Conservation (phyloP, 495 filamentous ascomycete genomes). For the Cladorrhinum samala region DNA sequence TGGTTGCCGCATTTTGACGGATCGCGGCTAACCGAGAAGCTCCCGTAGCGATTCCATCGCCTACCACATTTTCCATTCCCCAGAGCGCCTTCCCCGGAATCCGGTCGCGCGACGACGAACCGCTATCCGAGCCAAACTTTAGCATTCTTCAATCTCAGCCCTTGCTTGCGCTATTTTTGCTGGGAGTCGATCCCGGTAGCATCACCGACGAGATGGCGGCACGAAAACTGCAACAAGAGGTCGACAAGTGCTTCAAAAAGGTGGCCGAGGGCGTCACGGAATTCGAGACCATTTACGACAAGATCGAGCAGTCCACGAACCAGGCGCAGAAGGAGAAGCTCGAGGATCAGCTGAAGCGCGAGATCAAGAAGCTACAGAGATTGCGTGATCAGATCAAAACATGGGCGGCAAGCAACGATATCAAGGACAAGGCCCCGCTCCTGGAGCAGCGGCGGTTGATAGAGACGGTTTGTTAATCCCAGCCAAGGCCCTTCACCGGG, state of each 20-base stretch:
- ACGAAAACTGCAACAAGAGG: constrained; percentile 92
- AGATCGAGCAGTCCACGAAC: constrained; percentile 85
- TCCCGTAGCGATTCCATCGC: neutral
- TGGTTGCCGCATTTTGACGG: constrained; percentile 3
- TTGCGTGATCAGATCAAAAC: constrained; percentile 98
- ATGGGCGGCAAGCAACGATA: constrained; percentile 94
- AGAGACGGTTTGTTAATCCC: constrained; percentile 68
- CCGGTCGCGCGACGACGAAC: constrained; percentile 5
- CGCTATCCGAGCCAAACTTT: neutral
- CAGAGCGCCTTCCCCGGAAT: neutral
- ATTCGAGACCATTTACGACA: constrained; percentile 92
- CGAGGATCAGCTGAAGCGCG: constrained; percentile 93
- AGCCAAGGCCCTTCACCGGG: neutral
- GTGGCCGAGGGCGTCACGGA: constrained; percentile 84
- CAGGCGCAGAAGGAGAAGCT: constrained; percentile 95
- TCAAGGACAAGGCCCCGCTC: constrained; percentile 96
- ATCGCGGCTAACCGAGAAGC: constrained; percentile 1
- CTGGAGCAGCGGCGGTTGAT: constrained; percentile 90
- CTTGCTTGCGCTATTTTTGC: neutral
- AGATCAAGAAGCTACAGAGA: constrained; percentile 99
- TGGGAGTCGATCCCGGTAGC: neutral
- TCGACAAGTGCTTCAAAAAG: constrained; percentile 98
- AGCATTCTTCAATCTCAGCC: neutral
- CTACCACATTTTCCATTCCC: neutral
- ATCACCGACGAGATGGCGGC: constrained; percentile 66